Base-by-base conservation (phyloP, 2,329 filamentous ascomycete species). In the Fusarium heterosporum region DNA sequence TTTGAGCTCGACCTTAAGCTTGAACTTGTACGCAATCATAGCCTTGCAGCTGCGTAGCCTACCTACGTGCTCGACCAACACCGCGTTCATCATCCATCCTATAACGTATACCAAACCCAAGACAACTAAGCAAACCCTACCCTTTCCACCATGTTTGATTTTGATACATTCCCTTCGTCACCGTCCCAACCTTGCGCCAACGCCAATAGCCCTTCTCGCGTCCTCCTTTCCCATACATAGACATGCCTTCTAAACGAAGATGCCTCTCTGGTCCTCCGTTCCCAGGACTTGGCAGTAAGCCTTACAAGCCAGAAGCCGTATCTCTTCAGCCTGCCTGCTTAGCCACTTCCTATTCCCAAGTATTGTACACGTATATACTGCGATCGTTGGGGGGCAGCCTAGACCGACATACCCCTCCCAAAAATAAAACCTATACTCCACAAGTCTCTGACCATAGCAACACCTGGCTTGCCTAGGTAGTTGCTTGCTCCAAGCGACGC, bases 291-390 rank as follows among this genome's bases (percentile, higher is more conserved):
- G 25, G 40, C 34, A 61, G 36, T 26, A 36, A 52, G 39, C 30
- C 30, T 51, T 17, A 34, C 38, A 22, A 29, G 47, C 11, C 26
- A 39, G 42, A 28, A 43, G 25, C 25, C 38, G 34, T 4, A 25
- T 17, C 41, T 40, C 17, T 41, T 40, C 34, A 46, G 48, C 36
- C 26, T 53, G 47, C 36, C 52, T 46, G 32, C 40, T 13, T 22
- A 49, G 47, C 16, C 34, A 42, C 39, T 25, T 12, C 29, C 55
- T 54, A 50, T 38, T 50, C 49, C 54, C 58, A 65, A 63, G 42
- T 73, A 72, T 61, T 68, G 63, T 73, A 73, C 71, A 73, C 50
- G 55, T 70, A 69, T 72, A 73, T 70, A 73, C 71, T 62, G 49
- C 53, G 50, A 61, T 66, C 60, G 49, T 56, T 45, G 61, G 36